Conservation (phyloP, 1,139 yeast genomes). For the Neolecta irregularis region DNA sequence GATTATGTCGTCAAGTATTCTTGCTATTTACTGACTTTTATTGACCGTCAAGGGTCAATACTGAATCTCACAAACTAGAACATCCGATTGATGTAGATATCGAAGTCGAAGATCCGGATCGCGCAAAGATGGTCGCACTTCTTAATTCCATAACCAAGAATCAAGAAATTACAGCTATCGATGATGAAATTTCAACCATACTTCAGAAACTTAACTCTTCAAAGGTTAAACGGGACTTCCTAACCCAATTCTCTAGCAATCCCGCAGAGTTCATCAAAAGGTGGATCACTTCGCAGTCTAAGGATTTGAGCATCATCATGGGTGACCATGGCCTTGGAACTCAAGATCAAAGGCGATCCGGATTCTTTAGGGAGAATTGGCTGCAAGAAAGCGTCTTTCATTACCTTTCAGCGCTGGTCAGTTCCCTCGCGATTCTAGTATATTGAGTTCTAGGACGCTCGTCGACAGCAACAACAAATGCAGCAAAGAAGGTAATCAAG, state of each 20-base stretch:
- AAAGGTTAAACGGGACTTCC: conserved; percentile 53
- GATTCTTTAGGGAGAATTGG: conserved; percentile 16
- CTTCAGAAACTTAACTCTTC: conserved; percentile 53
- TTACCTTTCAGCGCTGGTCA: too few species aligned
- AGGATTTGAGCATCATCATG: conserved; percentile 57
- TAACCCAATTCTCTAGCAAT: conserved; percentile 52
- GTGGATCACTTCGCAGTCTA: conserved; percentile 61
- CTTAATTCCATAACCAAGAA: conserved; percentile 4
- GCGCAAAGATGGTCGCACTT: conserved; percentile 26
- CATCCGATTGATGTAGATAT: conserved; percentile 48
- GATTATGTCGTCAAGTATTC: conserved; percentile 46
- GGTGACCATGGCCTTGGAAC: conserved; percentile 64
- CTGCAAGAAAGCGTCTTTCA: conserved; percentile 18
- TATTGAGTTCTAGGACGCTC: too few species aligned
- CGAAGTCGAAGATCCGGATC: conserved; percentile 41
- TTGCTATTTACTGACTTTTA: conserved; percentile 52
- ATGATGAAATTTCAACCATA: conserved; percentile 44
- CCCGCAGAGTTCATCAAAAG: conserved; percentile 62
- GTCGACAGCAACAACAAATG: too few species aligned
- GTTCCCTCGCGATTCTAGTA: too few species aligned
- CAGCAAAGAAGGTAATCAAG: too few species aligned
- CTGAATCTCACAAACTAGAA: conserved; percentile 1
- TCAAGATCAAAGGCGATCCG: conserved; percentile 54
- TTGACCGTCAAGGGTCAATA: conserved; percentile 39
- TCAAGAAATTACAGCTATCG: conserved; percentile 35